phyloP scores from a whole-genome alignment of 163 green algal genomes.

The Chloroidium sp. region DNA sequence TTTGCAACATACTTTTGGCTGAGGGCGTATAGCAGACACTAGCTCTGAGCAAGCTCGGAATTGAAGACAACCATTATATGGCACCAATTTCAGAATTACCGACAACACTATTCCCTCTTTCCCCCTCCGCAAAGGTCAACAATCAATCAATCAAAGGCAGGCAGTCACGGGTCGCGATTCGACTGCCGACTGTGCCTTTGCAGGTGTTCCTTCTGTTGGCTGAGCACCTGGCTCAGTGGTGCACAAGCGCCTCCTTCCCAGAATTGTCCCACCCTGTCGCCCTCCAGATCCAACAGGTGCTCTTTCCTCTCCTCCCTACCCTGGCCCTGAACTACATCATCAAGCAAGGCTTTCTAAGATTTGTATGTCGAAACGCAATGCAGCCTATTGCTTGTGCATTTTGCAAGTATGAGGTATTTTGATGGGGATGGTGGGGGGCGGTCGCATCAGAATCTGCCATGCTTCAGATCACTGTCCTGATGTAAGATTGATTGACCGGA shows the following conservation, averaged over 20 bases:
- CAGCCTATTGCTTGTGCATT: too few species aligned
- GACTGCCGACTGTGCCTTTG: not conserved
- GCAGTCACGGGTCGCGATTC: not conserved
- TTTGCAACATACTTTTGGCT: too few species aligned
- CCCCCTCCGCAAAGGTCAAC: not conserved
- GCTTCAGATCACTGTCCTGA: too few species aligned
- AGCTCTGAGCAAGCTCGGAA: not conserved
- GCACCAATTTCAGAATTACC: not conserved
- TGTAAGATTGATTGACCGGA: too few species aligned
- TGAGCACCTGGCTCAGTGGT: slow-evolving; percentile 70
- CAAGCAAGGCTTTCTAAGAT: too few species aligned
- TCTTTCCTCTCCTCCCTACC: slow-evolving; percentile 16
- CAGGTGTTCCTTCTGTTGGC: slow-evolving; percentile 68
- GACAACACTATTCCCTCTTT: not conserved
- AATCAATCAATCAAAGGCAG: not conserved
- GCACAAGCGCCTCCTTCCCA: slow-evolving; percentile 69
- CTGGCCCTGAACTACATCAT: too few species aligned
- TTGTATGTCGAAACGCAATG: too few species aligned
- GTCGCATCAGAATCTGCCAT: too few species aligned
- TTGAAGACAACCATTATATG: not conserved
- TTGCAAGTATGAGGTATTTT: too few species aligned
- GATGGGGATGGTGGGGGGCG: too few species aligned
- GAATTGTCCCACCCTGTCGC: slow-evolving; percentile 69
- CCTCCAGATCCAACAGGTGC: slow-evolving; percentile 63
- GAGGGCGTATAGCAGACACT: not conserved